These are phyloP conservation scores for Claviceps pusilla DNA, from an alignment of 2,329 filamentous ascomycete genomes.

Conservation along the genomic window DNA sequence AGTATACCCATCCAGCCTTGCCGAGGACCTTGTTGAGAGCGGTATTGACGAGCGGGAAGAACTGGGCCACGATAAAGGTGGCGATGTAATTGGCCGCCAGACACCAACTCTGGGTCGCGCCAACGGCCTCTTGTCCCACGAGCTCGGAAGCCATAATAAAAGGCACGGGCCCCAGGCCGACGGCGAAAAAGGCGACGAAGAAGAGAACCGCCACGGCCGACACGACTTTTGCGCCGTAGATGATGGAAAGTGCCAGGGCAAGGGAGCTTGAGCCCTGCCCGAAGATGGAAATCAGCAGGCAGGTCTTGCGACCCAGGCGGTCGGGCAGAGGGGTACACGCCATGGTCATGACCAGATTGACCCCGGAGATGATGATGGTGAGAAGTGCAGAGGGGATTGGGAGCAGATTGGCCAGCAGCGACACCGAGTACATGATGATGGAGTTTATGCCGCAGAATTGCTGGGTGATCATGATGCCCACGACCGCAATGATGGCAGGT, in stretches of 20 bases:
- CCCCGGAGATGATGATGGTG: constrained; percentile 71
- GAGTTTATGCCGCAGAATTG: constrained; percentile 92
- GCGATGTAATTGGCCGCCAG: constrained; percentile 77
- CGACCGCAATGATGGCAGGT: constrained; percentile 64
- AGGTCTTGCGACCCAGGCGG: constrained; percentile 72
- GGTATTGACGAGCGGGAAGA: constrained; percentile 78
- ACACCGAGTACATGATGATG: constrained; percentile 97
- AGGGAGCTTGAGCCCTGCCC: constrained; percentile 74
- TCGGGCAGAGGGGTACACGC: constrained; percentile 75
- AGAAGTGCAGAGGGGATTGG: constrained; percentile 68
- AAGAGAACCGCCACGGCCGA: constrained; percentile 68
- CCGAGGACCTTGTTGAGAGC: constrained; percentile 48
- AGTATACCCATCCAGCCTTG: constrained; percentile 72
- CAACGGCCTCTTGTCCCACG: constrained; percentile 78
- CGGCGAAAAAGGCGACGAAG: constrained; percentile 80
- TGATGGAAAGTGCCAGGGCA: constrained; percentile 66
- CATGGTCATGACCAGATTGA: constrained; percentile 75
- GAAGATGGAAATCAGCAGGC: constrained; percentile 64
- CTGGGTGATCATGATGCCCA: constrained; percentile 84
- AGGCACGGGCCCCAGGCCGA: constrained; percentile 83
- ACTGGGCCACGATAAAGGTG: constrained; percentile 85
- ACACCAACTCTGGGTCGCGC: constrained; percentile 79
- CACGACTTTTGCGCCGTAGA: constrained; percentile 53
- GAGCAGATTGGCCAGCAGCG: constrained; percentile 66
- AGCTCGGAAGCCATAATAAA: constrained; percentile 90